These are phyloP conservation scores for Pseudogymnoascus sp. DNA, from an alignment of 2,329 filamentous ascomycete genomes.

Conservation along the genomic window DNA sequence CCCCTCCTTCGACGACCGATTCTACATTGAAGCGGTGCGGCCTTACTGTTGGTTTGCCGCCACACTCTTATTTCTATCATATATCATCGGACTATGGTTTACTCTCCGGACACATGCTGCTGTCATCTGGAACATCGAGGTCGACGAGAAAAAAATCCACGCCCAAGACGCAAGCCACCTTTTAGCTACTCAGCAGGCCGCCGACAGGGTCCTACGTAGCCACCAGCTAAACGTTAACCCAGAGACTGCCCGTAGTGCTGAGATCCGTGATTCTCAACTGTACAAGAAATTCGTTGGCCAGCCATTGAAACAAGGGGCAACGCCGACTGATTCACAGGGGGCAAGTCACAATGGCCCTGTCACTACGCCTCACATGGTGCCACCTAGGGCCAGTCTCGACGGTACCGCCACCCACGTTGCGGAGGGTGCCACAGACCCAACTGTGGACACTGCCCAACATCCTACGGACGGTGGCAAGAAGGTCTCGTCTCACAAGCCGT, in stretches of 20 bases:
- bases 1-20: constrained; percentile 74
- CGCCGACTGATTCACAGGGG: constrained; percentile 22
- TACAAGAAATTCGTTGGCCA: constrained; percentile 93
- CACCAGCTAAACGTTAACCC: constrained; percentile 19
- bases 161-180: constrained; percentile 23
- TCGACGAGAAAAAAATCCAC: constrained; percentile 61
- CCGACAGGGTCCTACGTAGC: constrained; percentile 17
- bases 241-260: constrained; percentile 31
- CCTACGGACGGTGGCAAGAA: constrained; percentile 47
- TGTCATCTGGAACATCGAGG: constrained; percentile 88
- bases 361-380: constrained; percentile 63
- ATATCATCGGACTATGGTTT: constrained; percentile 89
- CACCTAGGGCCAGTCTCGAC: constrained; percentile 74
- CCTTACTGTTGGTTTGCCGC: constrained; percentile 91
- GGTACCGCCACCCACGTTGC: constrained; percentile 77
- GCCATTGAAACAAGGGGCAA: constrained; percentile 62
- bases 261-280: constrained; percentile 78
- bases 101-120: constrained; percentile 92
- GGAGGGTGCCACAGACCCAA: constrained; percentile 88
- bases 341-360: constrained; percentile 34
- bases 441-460: constrained; percentile 77
- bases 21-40: constrained; percentile 82
- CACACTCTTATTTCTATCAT: constrained; percentile 78
- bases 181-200: constrained; percentile 15
- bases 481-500: constrained; percentile 30